These are phyloP conservation scores for Thielaviopsis euricoi DNA, from an alignment of 2,329 filamentous ascomycete genomes.

Conservation along the genomic window DNA sequence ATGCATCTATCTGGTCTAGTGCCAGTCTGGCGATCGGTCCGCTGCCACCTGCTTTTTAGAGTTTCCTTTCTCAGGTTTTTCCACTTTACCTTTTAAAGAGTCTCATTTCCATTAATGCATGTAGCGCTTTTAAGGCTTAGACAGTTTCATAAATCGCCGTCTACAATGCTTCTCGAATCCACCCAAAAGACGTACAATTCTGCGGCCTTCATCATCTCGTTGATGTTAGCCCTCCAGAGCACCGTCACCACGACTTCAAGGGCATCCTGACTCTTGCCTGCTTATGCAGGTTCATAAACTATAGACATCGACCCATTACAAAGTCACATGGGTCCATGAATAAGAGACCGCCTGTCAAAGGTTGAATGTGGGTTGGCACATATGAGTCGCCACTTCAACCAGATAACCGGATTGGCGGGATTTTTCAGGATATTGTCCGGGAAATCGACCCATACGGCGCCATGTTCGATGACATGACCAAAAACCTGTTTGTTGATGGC, in stretches of 20 bases:
- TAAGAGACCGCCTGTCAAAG: conserved; percentile 53
- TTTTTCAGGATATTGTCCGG: conserved; percentile 40
- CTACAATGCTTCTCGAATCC: neutral
- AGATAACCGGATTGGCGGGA: conserved; percentile 37
- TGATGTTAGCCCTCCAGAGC: conserved; percentile 41
- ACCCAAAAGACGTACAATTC: neutral
- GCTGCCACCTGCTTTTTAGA: too few relatives aligned
- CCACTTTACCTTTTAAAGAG: too few relatives aligned
- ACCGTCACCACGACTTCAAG: conserved; percentile 57
- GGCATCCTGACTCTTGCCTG: conserved; percentile 58
- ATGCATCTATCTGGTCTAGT: too few relatives aligned
- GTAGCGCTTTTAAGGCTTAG: too few relatives aligned
- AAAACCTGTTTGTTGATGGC: conserved; percentile 14
- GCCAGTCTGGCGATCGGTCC: too few relatives aligned
- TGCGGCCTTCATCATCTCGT: neutral
- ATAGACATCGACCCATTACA: conserved; percentile 33
- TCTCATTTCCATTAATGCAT: too few relatives aligned
- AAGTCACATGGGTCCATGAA: conserved; percentile 46
- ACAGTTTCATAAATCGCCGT: neutral
- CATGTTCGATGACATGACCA: conserved; percentile 14
- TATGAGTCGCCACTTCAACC: conserved; percentile 46
- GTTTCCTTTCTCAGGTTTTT: too few relatives aligned
- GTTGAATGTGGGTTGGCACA: conserved; percentile 65
- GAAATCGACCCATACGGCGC: conserved; percentile 20
- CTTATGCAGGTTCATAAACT: conserved; percentile 42